Base-by-base conservation (phyloP, 495 filamentous ascomycete genomes). In the Aspergillus taichungensis region DNA sequence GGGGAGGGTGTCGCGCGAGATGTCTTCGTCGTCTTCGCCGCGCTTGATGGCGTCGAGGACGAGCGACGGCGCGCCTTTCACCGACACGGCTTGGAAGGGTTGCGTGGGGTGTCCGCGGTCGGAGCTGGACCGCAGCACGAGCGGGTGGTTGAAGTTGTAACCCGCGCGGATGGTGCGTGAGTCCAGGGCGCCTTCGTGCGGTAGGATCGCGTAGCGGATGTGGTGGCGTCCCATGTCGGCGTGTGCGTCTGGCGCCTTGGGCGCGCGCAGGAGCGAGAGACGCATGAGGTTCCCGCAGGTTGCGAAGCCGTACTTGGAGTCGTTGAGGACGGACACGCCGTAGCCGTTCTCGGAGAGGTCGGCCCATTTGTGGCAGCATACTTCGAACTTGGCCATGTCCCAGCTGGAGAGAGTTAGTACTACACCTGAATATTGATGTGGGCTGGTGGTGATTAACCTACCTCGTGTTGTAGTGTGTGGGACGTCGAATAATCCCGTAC, bases 381-480 rank as follows among this genome's bases (percentile, higher is more conserved):
- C 92, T 69, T 98, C 92, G 54, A 98, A 98, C 57, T 95, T 95
- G 54, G 92, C 92, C 91, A 95, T 95, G 54, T 98, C 92, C 92
- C 92, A 98, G 60, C 78, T 84, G 32, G 3, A 43, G 8, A 1
- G 42, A 0, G 31, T 55, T 39, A 56, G 56, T 53, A 14, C 40
- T n/a, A 30, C 12, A 46, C 33, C 42, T 46, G 53, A n/a, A 48
- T 54, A 24, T 8, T 29, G 0, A 8, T 30, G 6, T 1, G 27
- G 1, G 30, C 40, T 11, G 31, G 1, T n/a, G 9, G 12, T 42
- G 1, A 29, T 10, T 34, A 6, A 68, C 60, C 62, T 69, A 78
- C 74, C 68, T 77, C 13, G 89, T 95, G 66, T 95, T 95, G 71
- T 92, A 95, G 68, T 95, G 92, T 0, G 92, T 98, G 7, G 92